These are phyloP conservation scores for Eruca vesicaria DNA, from an alignment of 441 rosid genomes.

Conservation along the genomic window DNA sequence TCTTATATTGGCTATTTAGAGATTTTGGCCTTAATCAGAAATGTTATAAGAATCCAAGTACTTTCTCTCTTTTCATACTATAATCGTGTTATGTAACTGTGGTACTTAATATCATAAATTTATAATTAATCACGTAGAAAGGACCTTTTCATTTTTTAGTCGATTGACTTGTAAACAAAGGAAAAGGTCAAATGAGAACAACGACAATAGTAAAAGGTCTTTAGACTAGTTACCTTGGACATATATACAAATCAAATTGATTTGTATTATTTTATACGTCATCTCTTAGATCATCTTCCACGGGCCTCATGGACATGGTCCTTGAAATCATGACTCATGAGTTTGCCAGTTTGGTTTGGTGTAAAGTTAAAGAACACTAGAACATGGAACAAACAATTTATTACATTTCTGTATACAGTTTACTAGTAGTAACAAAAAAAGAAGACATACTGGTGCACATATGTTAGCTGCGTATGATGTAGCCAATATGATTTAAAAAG, in stretches of 20 bases:
- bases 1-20: not conserved
- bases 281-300: constrained; percentile 36
- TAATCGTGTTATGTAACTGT: not conserved
- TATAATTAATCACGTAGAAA: not conserved
- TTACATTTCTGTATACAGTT: constrained; percentile 5
- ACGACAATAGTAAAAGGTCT: constrained; percentile 20
- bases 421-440: not conserved
- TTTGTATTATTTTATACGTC: constrained; percentile 31
- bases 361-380: constrained; percentile 19
- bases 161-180: constrained; percentile 29
- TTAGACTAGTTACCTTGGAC: not conserved
- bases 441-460: not conserved
- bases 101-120: not conserved
- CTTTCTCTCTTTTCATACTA: not conserved
- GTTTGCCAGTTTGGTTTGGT: constrained; percentile 23
- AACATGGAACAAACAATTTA: constrained; percentile 9
- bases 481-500: not conserved
- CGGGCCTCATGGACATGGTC: constrained; percentile 36
- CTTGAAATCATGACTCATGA: constrained; percentile 37
- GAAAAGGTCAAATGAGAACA: constrained; percentile 31
- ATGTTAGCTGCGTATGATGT: not conserved
- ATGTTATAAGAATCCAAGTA: not conserved
- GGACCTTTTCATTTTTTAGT: not conserved
- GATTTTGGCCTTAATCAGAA: not conserved
- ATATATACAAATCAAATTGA: constrained; percentile 3